Evolutionary conservation across 305 asterid species (phyloP), one percentile per base, ranked within the genome.

Genomic region (Caryopteris hybrid): DNA sequence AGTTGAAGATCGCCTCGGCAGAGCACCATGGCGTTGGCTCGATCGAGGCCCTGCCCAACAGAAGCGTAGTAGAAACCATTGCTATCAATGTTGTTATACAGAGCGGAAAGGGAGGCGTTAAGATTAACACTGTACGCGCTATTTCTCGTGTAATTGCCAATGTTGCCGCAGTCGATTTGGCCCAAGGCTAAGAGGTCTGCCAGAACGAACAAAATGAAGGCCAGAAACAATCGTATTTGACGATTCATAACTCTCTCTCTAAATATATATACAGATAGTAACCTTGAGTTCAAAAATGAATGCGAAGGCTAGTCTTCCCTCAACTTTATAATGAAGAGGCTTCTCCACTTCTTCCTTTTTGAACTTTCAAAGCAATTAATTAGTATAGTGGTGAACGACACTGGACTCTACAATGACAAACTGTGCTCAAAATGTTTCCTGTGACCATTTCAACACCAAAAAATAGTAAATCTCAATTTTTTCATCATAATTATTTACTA

Each of bases 61-160:
- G 80, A 79, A 27, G 66, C 68, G 50, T 62, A 55, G 78, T 33
- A 27, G 73, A 79, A 75, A 1, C 83, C 80, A 2, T 45, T 7
- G 56, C 0, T 4, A 25, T 20, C 39, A 34, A 79, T 29, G 4
- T 62, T 56, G 29, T 73, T 4, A 5, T 77, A 18, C 5, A 75
- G 46, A 10, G 76, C 34, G 20, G 78, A 57, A 46, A 79, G 65
- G 25, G 55, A 33, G 33, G 71, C 0, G 57, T 72, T 59, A 12
- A 78, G 73, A 36, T 79, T 71, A 5, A 17, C 34, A 12, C 23
- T 36, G 73, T 75, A 74, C 0, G 80, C 18, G 70, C 73, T 67
- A n/a, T 48, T 69, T 8, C 36, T 18, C 0, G 74, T 71, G 80
- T 79, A 71, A 8, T 71, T 75, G 13, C 80, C 80, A 4, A 61